Conservation (phyloP, 2,329 filamentous ascomycete genomes). For the Aureobasidium sp. region DNA sequence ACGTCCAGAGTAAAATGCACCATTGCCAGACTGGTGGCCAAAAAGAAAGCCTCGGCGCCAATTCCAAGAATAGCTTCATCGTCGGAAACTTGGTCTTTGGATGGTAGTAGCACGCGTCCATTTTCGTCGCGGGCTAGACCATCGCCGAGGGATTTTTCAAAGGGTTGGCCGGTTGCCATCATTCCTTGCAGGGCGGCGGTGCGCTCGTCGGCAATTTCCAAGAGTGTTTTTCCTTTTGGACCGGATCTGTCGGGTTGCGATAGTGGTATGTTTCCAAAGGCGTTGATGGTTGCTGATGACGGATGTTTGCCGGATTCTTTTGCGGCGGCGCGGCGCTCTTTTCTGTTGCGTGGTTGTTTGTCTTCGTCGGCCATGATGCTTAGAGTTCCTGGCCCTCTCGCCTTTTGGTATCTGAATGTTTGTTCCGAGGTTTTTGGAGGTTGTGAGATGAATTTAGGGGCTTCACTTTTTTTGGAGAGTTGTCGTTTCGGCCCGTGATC, state of each 20-base stretch:
- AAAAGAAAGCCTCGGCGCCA: slow-evolving; percentile 42
- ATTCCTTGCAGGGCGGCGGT: slow-evolving; percentile 28
- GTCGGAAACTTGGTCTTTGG: slow-evolving; percentile 21
- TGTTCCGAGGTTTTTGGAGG: background rate
- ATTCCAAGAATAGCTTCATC: slow-evolving; percentile 41
- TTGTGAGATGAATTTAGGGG: background rate
- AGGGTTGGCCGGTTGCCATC: slow-evolving; percentile 44
- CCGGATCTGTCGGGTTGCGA: slow-evolving; percentile 62
- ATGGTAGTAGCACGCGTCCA: slow-evolving; percentile 27
- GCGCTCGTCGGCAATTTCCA: slow-evolving; percentile 63
- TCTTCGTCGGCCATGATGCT: slow-evolving; percentile 16
- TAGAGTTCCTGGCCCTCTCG: background rate
- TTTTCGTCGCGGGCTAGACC: slow-evolving; percentile 26
- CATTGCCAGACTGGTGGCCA: slow-evolving; percentile 55
- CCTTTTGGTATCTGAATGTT: background rate
- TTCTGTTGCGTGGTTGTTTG: slow-evolving; percentile 35
- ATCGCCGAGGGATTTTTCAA: slow-evolving; percentile 35
- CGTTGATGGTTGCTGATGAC: slow-evolving; percentile 33
- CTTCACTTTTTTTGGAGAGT: background rate
- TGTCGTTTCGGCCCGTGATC: slow-evolving; percentile 12
- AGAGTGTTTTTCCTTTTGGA: slow-evolving; percentile 60
- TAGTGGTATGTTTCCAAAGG: slow-evolving; percentile 52
- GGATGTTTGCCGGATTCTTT: slow-evolving; percentile 30
- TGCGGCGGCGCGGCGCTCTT: slow-evolving; percentile 37
- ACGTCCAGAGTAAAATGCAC: slow-evolving; percentile 74